Evolutionary conservation across 1,284 basidiomycete species (phyloP).

Genomic region (Naganishia albida): DNA sequence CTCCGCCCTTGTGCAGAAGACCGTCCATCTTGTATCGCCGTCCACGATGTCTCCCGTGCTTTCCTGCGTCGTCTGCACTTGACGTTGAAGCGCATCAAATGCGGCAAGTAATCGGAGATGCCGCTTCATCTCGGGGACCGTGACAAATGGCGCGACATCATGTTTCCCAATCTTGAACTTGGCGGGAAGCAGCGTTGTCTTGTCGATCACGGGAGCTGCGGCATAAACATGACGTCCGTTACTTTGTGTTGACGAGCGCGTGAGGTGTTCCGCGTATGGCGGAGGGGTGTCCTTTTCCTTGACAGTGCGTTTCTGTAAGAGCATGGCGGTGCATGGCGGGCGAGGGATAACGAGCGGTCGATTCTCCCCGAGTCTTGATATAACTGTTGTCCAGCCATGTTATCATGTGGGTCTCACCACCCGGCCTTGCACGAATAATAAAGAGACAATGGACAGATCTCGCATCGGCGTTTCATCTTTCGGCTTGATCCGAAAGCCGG

Average conservation of each 20-base stretch:
- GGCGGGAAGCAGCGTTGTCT: constrained; percentile 20
- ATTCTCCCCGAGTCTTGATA: not conserved
- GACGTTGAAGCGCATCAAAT: constrained; percentile 3
- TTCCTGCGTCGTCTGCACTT: constrained; percentile 6
- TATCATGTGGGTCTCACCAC: too few relatives aligned
- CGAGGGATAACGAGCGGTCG: too few relatives aligned
- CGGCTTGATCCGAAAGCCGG: too few relatives aligned
- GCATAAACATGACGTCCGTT: not conserved
- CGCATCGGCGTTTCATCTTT: too few relatives aligned
- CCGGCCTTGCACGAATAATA: too few relatives aligned
- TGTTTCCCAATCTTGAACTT: constrained; percentile 13
- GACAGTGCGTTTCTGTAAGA: too few relatives aligned
- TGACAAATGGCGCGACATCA: constrained; percentile 24
- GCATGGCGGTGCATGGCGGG: too few relatives aligned
- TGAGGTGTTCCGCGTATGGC: constrained; percentile 18
- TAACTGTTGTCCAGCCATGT: not conserved
- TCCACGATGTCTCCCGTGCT: not conserved
- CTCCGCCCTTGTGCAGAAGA: constrained; percentile 32
- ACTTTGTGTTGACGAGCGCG: not conserved
- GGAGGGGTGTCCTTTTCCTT: constrained; percentile 12
- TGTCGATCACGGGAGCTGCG: constrained; percentile 14
- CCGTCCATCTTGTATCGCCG: constrained; percentile 31
- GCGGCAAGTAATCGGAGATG: constrained; percentile 20
- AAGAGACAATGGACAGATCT: too few relatives aligned
- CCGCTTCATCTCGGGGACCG: constrained; percentile 22